phyloP scores from a whole-genome alignment of 352 stramenopile genomes.

The Phytophthora niederhauseri region DNA sequence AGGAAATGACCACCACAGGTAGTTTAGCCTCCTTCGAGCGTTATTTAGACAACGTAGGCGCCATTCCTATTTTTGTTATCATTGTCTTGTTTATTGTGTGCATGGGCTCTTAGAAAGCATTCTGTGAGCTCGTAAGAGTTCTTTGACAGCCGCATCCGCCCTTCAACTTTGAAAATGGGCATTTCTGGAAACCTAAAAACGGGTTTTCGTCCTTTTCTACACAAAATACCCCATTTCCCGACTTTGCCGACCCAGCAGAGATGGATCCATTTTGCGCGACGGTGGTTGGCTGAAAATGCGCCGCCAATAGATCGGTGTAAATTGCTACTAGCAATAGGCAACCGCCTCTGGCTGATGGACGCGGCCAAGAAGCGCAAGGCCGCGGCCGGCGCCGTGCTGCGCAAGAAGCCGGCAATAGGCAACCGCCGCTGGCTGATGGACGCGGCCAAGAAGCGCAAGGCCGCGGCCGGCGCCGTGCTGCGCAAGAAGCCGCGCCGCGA shows the following conservation, averaged over 20 bases:
- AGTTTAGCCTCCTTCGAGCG: too few species aligned
- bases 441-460: constrained; percentile 41
- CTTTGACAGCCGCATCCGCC: too few species aligned
- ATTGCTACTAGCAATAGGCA: neutral
- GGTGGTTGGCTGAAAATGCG: constrained; percentile 6
- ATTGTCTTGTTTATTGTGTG: too few species aligned
- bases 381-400: neutral
- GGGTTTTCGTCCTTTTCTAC: too few species aligned
- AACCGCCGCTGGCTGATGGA: constrained; percentile 20
- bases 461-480: neutral
- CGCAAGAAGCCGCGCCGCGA: constrained; percentile 46
- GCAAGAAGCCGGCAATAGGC: constrained; percentile 35
- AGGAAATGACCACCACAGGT: too few species aligned
- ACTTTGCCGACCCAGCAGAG: too few species aligned
- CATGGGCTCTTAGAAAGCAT: too few species aligned
- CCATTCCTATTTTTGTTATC: too few species aligned
- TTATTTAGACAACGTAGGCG: too few species aligned
- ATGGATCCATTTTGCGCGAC: neutral
- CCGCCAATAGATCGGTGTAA: neutral
- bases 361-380: constrained; percentile 40
- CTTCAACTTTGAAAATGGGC: too few species aligned
- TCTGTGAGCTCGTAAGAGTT: neutral
- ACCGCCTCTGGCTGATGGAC: constrained; percentile 27
- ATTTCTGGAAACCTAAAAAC: too few species aligned
- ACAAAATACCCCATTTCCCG: too few species aligned